phyloP scores from a whole-genome alignment of 139 green algal genomes.

The Diplosphaera chodatii region DNA sequence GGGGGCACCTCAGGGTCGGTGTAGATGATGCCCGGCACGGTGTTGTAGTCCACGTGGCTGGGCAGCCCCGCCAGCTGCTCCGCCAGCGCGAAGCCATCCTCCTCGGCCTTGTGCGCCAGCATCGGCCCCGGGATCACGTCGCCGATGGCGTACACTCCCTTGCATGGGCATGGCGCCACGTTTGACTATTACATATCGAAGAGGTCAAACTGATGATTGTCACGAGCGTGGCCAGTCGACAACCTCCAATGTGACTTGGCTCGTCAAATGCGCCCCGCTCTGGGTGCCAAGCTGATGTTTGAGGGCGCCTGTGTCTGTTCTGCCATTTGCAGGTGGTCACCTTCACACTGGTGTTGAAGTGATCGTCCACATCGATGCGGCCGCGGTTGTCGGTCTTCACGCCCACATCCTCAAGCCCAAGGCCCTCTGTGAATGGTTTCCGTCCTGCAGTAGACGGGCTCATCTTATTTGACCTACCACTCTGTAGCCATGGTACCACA shows the following conservation, averaged over 20 bases:
- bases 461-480: no score
- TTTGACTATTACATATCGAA: no score
- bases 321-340: no score
- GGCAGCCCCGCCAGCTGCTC: conserved; percentile 86
- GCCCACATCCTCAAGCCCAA: conserved; percentile 86
- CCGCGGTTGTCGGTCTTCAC: conserved; percentile 72
- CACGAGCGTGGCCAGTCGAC: no score
- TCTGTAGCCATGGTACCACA: no score
- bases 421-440: conserved; percentile 55
- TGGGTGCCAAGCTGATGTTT: no score
- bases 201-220: no score
- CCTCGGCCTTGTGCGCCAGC: conserved; percentile 99
- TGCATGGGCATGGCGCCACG: no score
- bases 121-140: conserved; percentile 91
- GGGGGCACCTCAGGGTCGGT: conserved; percentile 90
- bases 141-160: conserved; percentile 85
- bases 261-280: no score
- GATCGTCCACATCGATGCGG: conserved; percentile 68
- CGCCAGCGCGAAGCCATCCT: conserved; percentile 94
- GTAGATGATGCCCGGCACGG: conserved; percentile 96
- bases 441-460: conserved; percentile 67
- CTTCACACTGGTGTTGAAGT: conserved; percentile 61
- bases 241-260: no score
- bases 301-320: no score
- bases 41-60: conserved; percentile 98